A percentile compares a stretch with the other conserved stretches of the same genome.
Conservation (phyloP, 495 filamentous ascomycete species). For the Hyaloscypha hepaticicola region DNA sequence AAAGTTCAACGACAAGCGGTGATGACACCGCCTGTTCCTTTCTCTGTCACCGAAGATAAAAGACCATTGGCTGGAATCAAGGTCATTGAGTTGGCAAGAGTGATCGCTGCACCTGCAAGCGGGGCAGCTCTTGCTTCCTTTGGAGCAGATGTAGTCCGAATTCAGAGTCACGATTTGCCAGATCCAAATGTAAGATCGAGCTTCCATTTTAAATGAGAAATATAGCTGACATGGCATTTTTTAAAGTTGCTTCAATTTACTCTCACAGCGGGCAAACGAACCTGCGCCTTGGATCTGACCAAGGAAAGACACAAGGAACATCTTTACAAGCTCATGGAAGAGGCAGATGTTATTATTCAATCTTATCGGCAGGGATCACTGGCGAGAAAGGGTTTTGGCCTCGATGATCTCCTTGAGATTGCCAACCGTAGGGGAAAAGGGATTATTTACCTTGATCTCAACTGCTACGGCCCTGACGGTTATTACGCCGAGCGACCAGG, state of each 20-base stretch:
- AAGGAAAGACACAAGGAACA: constrained; percentile 40
- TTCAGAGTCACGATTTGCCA: not conserved
- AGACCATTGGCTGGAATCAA: constrained; percentile 59
- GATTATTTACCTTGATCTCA: constrained; percentile 65
- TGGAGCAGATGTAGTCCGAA: constrained; percentile 48
- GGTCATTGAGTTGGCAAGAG: constrained; percentile 67
- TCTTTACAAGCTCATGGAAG: constrained; percentile 51
- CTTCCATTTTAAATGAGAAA: no score
- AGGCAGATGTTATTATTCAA: constrained; percentile 58
- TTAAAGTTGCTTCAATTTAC: not conserved
- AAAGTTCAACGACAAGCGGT: constrained; percentile 35
- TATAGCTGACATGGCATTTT: no score
- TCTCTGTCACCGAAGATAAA: constrained; percentile 42
- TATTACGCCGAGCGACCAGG: constrained; percentile 49
- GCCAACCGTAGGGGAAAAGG: constrained; percentile 55
- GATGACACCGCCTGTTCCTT: constrained; percentile 49
- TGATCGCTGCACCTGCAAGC: constrained; percentile 59
- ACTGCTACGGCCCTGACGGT: constrained; percentile 60
- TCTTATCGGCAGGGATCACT: constrained; percentile 65
- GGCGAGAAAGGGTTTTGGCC: constrained; percentile 57
- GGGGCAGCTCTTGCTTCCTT: constrained; percentile 61
- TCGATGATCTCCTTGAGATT: constrained; percentile 44
- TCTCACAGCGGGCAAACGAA: constrained; percentile 41
- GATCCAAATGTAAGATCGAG: not conserved
- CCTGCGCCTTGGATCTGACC: constrained; percentile 47